Base-by-base conservation (phyloP, 1,139 yeast genomes). In the Suzukiozyma palmioleophila region DNA sequence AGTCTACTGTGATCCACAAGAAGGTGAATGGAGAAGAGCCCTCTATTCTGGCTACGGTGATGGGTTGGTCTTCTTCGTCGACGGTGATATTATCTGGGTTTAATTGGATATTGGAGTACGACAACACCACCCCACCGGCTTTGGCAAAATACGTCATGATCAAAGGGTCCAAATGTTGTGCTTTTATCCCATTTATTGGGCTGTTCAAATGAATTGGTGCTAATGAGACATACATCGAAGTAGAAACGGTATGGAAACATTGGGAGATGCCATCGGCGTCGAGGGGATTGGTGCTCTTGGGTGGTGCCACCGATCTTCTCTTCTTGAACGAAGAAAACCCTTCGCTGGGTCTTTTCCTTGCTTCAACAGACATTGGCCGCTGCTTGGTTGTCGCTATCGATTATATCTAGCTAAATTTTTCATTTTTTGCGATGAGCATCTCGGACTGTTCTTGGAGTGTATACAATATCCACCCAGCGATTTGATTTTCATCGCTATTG, bases 161-260 rank as follows among this genome's bases (percentile, higher is more conserved):
- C 62, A 92, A 69, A 5, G 94, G 90, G 56, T 92, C 96, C 49
- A 92, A 67, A 63, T 92, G 97, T 64, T 90, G 97, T 31, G 81
- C 72, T 59, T 81, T 80, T 47, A 90, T 74, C 26, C 97, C 98
- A 44, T 78, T 78, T 26, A 81, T 59, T 5, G 96, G 95, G 38
- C 75, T 70, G 38, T 72, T 69, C 35, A 81, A 58, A 60, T 80
- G 85, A 44, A 79, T 68, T 39, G 98, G 97, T 9, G 97, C 96
- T 41, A 92, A 62, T 4, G 96, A 87, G 3, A 89, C 80, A 55
- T 89, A 88, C 59, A 92, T 60, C 14, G 79, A 68, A 2, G 88
- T 72, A 33, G 80, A 73, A 40, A 83, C 77, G 33, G 64, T 69
- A 50, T 79, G 81, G 65, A 85, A 87, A 56, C 95, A 84, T 56